phyloP scores from a whole-genome alignment of 805 yeast species.

The Monosporozyma siamensis region DNA sequence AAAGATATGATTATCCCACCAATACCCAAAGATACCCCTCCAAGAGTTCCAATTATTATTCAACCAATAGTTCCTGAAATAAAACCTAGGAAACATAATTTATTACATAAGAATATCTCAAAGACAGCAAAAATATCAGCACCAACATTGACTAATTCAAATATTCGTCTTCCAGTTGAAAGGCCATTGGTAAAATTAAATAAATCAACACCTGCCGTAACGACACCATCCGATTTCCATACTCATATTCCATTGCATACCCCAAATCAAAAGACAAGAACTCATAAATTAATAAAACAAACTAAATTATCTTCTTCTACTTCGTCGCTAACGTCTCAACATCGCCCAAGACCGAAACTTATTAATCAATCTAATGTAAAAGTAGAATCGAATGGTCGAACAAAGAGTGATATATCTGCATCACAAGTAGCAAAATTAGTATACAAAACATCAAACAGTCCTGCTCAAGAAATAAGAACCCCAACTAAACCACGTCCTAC shows the following conservation, averaged over 20 bases:
- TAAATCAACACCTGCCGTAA: constrained; percentile 6
- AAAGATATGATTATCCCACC: background rate
- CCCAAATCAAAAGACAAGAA: background rate
- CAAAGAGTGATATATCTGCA: constrained; percentile 2
- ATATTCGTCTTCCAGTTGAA: too few species aligned
- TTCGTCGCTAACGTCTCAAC: constrained; percentile 3
- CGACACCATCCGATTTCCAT: background rate
- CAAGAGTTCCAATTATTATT: background rate
- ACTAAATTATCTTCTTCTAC: constrained; percentile 2
- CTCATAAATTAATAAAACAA: background rate
- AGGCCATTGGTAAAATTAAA: background rate
- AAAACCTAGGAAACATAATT: constrained; percentile 2
- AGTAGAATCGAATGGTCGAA: background rate
- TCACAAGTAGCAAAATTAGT: constrained; percentile 8
- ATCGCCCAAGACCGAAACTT: background rate
- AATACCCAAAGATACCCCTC: background rate
- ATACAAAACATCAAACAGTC: constrained; percentile 1
- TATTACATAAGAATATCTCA: constrained; percentile 1
- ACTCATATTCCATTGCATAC: background rate
- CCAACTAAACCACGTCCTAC: too few species aligned
- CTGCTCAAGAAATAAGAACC: background rate
- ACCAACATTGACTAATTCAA: too few species aligned
- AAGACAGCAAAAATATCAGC: too few species aligned
- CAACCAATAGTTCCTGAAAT: background rate
- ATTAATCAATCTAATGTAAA: background rate